Evolutionary conservation across 2,329 filamentous ascomycete genomes (phyloP).

Genomic region (Hyphodiscus sp.): DNA sequence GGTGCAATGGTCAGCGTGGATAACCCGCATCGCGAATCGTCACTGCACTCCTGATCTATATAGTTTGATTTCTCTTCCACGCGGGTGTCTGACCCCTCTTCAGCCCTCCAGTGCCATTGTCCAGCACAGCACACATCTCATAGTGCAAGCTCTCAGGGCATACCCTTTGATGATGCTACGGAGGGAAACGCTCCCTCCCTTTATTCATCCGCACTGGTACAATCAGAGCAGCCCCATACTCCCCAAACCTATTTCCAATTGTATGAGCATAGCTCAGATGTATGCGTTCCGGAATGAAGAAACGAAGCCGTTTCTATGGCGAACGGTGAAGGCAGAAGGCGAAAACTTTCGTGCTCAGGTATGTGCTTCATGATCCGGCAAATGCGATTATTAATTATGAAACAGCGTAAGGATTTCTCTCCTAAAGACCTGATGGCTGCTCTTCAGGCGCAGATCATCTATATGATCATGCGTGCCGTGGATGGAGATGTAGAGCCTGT

Average conservation of each 20-base stretch:
- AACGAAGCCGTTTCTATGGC: slow-evolving; percentile 18
- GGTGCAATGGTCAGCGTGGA: no score
- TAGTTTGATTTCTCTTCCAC: not conserved
- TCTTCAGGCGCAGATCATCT: slow-evolving; percentile 15
- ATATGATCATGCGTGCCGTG: slow-evolving; percentile 17
- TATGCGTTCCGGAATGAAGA: slow-evolving; percentile 17
- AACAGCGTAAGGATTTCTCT: not conserved
- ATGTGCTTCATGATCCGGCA: not conserved
- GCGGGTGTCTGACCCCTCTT: slow-evolving; percentile 18
- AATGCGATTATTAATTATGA: not conserved
- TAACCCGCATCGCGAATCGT: not conserved
- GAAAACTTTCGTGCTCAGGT: not conserved
- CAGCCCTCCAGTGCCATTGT: not conserved
- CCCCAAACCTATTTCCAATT: slow-evolving; percentile 16
- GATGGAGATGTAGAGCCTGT: slow-evolving; percentile 3
- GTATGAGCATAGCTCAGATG: slow-evolving; percentile 24
- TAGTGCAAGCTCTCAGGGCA: slow-evolving; percentile 11
- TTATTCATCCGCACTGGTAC: slow-evolving; percentile 18
- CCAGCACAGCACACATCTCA: slow-evolving; percentile 4
- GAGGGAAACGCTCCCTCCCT: slow-evolving; percentile 23
- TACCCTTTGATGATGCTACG: slow-evolving; percentile 24
- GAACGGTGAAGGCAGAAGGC: slow-evolving; percentile 11
- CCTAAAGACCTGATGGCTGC: slow-evolving; percentile 9
- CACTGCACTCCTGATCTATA: not conserved
- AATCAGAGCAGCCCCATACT: not conserved